Percentiles rank a stretch among this genome's conserved stretches.
These are phyloP conservation scores for Cephalotrichum gorgonifer DNA, from an alignment of 2,329 filamentous ascomycete genomes.

Conservation along the genomic window DNA sequence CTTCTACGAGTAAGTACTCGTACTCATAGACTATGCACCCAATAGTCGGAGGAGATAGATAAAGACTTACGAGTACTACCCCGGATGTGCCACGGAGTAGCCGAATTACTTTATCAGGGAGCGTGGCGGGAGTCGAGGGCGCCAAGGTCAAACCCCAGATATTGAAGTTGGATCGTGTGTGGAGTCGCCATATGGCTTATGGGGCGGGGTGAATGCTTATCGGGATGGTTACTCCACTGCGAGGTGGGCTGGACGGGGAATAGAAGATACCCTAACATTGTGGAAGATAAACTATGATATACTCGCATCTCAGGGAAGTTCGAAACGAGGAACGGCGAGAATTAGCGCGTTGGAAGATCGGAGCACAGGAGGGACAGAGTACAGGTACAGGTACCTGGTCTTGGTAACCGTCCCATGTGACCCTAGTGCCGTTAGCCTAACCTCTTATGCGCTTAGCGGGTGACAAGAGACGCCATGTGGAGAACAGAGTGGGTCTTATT, in stretches of 20 bases:
- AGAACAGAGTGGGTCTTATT: not conserved
- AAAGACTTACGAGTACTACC: not conserved
- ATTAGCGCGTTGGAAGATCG: not conserved
- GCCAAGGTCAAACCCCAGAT: not conserved
- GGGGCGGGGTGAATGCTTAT: not conserved
- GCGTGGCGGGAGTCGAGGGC: not conserved
- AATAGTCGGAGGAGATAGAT: not conserved
- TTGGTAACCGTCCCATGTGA: not conserved
- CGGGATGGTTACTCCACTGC: not conserved
- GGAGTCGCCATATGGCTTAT: not conserved
- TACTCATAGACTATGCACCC: not conserved
- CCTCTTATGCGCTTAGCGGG: not conserved
- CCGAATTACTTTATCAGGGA: not conserved
- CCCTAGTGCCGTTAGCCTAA: not conserved
- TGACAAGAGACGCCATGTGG: not conserved
- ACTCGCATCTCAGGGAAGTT: not conserved
- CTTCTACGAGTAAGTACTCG: no score
- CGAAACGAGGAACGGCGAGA: not conserved
- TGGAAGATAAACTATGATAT: not conserved
- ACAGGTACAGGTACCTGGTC: no score
- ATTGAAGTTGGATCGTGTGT: not conserved
- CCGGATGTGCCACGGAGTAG: no score
- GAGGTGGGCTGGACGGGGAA: not conserved
- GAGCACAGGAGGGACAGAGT: not conserved
- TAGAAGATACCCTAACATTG: no score